Evolutionary conservation across 306 rosid genomes (phyloP), one percentile per base, ranked within the genome.

Genomic region (Aeschynomene evenia): DNA sequence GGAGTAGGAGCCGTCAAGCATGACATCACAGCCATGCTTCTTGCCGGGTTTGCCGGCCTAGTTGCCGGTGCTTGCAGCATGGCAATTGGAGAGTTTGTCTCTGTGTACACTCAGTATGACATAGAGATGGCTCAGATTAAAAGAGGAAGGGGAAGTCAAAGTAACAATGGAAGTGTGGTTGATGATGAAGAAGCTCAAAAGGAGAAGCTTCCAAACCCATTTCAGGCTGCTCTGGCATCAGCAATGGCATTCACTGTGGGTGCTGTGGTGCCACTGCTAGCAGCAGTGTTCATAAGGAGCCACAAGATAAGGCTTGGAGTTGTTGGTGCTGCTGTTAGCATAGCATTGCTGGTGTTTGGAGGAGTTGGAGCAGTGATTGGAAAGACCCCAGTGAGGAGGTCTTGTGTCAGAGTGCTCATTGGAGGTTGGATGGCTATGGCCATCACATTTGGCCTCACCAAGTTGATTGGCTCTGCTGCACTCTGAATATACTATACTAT

Each of bases 341-440:
- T 84, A 15, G 79, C 91, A 13, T 33, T 89, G 58, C 14, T 85
- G 16, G 80, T 79, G 40, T 89, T 89, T 37, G 92, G 96, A 55
- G 83, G 36, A 1, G 55, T 64, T 0, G 96, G 96, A 21, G 96
- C 92, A 11, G 51, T 52, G 54, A 36, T 89, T 56, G 96, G 92
- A 13, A 75, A 80, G 36, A 79, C 90, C 9, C 71, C 90, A 4
- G 45, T 80, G n/a, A n/a, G 1, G 9, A 86, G 53, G 50, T 84
- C 96, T 13, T 82, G 90, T 70, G 14, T 78, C 1, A 76, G 96
- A 36, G 88, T 84, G 1, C 70, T 85, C 6, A 24, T 84, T 48
- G 96, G 96, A 43, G 96, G 96, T 48, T 89, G 96, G 90, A 42
- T 87, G 71, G 96, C 92, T 49, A 89, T 86, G 92, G 88, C 90